phyloP scores from a whole-genome alignment of 495 filamentous ascomycete genomes.

The Hypoxylon fragiforme region DNA sequence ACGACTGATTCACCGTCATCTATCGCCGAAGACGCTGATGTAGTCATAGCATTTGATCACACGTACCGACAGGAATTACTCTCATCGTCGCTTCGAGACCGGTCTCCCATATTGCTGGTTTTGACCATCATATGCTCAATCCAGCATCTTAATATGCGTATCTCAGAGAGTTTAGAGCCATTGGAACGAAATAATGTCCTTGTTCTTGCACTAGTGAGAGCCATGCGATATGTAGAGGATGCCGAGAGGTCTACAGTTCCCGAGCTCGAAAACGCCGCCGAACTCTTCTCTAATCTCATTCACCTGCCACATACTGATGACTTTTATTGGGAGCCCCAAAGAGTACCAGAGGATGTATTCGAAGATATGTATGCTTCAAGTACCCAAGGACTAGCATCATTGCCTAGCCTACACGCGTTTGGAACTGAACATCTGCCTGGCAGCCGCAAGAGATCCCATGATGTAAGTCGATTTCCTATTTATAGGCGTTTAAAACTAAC shows the following conservation, averaged over 20 bases:
- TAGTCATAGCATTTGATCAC: constrained; percentile 48
- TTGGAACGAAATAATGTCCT: constrained; percentile 48
- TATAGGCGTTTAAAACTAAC: constrained; percentile 8
- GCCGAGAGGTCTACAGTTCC: constrained; percentile 23
- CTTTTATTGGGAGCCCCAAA: constrained; percentile 40
- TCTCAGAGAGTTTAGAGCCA: constrained; percentile 35
- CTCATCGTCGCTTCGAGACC: constrained; percentile 7
- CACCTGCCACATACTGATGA: constrained; percentile 35
- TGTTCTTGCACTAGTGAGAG: constrained; percentile 36
- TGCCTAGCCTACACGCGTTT: constrained; percentile 6
- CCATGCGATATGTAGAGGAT: constrained; percentile 39
- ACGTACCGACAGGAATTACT: constrained; percentile 35
- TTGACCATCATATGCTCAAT: constrained; percentile 46
- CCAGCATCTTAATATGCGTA: constrained; percentile 50
- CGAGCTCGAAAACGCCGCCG: constrained; percentile 40
- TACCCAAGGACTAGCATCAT: constrained; percentile 12
- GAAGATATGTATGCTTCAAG: constrained; percentile 35
- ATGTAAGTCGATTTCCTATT: constrained; percentile 34
- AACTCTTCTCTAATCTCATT: constrained; percentile 42
- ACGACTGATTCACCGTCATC: constrained; percentile 21
- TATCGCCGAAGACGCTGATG: constrained; percentile 35
- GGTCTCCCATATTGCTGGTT: constrained; percentile 36
- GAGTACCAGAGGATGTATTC: constrained; percentile 43
- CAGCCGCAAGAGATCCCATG: constrained; percentile 42
- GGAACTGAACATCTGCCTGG: constrained; percentile 11